phyloP scores from a whole-genome alignment of 768 basidiomycete genomes.

The Xerocomellus intermedius region DNA sequence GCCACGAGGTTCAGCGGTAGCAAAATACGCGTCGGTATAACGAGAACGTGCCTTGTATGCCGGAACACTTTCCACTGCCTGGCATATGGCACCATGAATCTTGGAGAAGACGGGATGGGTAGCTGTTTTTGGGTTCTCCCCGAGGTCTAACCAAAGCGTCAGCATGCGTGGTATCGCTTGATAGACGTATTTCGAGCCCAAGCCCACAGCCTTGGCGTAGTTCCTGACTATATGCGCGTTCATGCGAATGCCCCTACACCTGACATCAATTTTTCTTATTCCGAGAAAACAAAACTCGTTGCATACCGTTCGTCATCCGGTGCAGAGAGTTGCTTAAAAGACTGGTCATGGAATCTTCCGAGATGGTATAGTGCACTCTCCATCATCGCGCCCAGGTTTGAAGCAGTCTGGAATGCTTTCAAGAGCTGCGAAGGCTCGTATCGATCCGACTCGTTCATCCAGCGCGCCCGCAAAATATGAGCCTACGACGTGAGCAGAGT shows the following conservation, averaged over 20 bases:
- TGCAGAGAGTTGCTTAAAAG: constrained; percentile 52
- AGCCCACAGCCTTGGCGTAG: constrained; percentile 67
- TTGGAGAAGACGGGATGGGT: constrained; percentile 45
- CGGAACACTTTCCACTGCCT: constrained; percentile 59
- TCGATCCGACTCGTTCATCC: constrained; percentile 89
- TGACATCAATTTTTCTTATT: neutral
- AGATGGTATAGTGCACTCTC: constrained; percentile 86
- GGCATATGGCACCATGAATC: constrained; percentile 56
- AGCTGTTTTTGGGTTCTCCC: constrained; percentile 45
- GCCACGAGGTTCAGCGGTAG: constrained; percentile 8
- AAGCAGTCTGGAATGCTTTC: constrained; percentile 52
- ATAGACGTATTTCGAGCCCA: constrained; percentile 94
- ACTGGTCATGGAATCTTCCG: constrained; percentile 86
- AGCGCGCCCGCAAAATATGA: constrained; percentile 78
- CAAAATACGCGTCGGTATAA: neutral
- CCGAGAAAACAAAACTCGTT: neutral
- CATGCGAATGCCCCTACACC: constrained; percentile 58
- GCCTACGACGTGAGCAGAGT: constrained; percentile 45
- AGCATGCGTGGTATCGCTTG: constrained; percentile 92
- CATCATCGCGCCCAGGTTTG: constrained; percentile 54
- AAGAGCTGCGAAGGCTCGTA: constrained; percentile 66
- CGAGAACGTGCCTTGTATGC: constrained; percentile 67
- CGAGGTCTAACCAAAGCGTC: constrained; percentile 92
- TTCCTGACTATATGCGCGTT: constrained; percentile 61
- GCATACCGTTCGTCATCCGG: constrained; percentile 55